Evolutionary conservation across 2,329 filamentous ascomycete species (phyloP), one percentile per base, ranked within the genome.

Genomic region (Triangularia setosa): DNA sequence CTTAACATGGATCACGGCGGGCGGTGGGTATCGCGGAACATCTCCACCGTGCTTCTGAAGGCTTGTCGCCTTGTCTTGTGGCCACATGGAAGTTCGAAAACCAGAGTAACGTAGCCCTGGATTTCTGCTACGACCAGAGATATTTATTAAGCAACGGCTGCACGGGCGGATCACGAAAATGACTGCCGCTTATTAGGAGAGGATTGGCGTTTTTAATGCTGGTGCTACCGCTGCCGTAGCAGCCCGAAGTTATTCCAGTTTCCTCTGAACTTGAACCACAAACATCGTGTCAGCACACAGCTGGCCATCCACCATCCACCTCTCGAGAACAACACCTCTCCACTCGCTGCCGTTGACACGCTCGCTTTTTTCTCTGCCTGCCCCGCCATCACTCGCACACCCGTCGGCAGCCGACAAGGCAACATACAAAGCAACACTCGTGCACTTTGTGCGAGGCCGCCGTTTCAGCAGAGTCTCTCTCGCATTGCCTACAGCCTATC

Each of bases 81-180:
- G 70, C 70, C 69, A 72, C 67, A 72, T 72, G 69, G 69, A 70
- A 69, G 63, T 68, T 69, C 57, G 61, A 65, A 59, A 59, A 59
- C 33, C 33, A 60, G 63, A 64, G 64, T 63, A 68, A 67, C 62
- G 67, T 67, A 64, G 67, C 65, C 62, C 61, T 63, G 63, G 40
- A 8, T 55, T 11, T 11, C 27, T 60, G 58, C 58, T 27, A 60
- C 21, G 23, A 55, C 44, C 27, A 60, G 33, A 44, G 23, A 52
- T 30, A 23, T 25, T 24, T 57, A n/a, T 33, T 33, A 60, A 63
- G 53, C 59, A 60, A 64, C 24, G 14, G 61, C 65, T 67, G 61
- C 61, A 61, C 60, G 60, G 55, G 64, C 62, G 54, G 24, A 27
- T 44, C 48, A 30, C 35, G 40, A 11, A 48, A 59, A 59, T 64